These are phyloP conservation scores for Crithidia expoeki DNA, from an alignment of 208 protist species.

Conservation along the genomic window DNA sequence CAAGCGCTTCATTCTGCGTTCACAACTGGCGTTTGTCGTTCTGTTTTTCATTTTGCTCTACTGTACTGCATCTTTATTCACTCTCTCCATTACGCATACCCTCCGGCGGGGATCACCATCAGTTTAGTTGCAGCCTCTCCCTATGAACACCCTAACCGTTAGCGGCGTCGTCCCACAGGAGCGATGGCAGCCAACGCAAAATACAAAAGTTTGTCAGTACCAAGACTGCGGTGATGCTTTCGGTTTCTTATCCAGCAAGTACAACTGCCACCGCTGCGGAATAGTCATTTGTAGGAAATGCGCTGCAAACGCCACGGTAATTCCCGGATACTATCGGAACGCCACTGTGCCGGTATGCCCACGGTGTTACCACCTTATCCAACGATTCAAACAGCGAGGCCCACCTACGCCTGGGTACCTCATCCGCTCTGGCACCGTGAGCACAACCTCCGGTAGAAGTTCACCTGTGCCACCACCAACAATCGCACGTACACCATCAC, in stretches of 20 bases:
- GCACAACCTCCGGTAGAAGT: not conserved
- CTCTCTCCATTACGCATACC: no score
- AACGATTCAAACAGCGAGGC: slow-evolving; percentile 36
- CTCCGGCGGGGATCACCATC: no score
- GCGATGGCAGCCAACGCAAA: slow-evolving; percentile 47
- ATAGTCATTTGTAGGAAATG: slow-evolving; percentile 72
- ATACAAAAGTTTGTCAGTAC: slow-evolving; percentile 64
- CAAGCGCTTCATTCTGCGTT: no score
- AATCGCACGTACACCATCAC: not conserved
- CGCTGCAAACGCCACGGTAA: slow-evolving; percentile 21
- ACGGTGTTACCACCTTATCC: slow-evolving; percentile 48
- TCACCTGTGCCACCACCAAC: slow-evolving; percentile 3
- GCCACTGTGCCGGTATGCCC: slow-evolving; percentile 51
- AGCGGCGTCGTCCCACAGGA: slow-evolving; percentile 55
- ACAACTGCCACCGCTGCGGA: slow-evolving; percentile 72
- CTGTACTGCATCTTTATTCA: no score
- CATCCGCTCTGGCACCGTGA: slow-evolving; percentile 18
- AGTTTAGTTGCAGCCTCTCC: no score
- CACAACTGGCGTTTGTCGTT: no score
- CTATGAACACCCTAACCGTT: slow-evolving; percentile 29
- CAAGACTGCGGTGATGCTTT: slow-evolving; percentile 69
- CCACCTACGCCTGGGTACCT: slow-evolving; percentile 16
- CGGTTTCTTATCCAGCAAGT: slow-evolving; percentile 54
- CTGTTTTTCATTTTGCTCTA: no score
- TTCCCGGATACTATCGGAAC: slow-evolving; percentile 56